Base-by-base conservation (phyloP, 768 basidiomycete species). In the Podaxis pistillaris region DNA sequence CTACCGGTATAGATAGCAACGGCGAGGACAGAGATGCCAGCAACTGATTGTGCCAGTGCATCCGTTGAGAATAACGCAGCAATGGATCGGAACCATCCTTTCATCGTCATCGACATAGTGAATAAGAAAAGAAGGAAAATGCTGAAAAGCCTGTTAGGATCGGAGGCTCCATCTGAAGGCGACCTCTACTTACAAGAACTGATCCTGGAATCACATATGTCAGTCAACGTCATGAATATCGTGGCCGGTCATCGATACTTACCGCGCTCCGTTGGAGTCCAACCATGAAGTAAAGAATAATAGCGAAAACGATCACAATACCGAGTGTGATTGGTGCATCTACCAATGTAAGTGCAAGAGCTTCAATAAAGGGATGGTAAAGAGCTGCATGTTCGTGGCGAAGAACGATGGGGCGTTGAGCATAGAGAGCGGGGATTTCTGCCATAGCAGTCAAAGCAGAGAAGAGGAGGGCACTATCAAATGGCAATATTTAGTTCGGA, bases 41-140 rank as follows among this genome's bases (percentile, higher is more conserved):
- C 85, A n/a, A 88, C 65, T 5, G 86, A 77, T 66, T 86, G 86
- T 4, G 89, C 89, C 0, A 85, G 78, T 2, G 88, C 83, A 55
- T 86, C 83, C 4, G 80, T 77, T 50, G 80, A 77, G 70, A 89
- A 86, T 3, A 79, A 77, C 0, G 89, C 86, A 2, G 88, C 86
- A 12, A 90, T 72, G 0, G 81, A 78, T 28, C 92, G 81, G 84
- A 93, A 96, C 82, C 88, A 87, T 0, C 84, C 86, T 69, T 89
- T 88, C 84, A 93, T 89, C 12, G 86, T 76, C 26, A 92, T 56
- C 28, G 87, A 79, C 69, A 86, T 81, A 3, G 77, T 69, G 60
- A 85, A 82, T 24, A 85, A 63, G 67, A 87, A 84, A 24, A 94
- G 71, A 66, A 83, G 76, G 71, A 85, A 86, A 47, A 81, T 79